phyloP scores from a whole-genome alignment of 1,139 yeast genomes.

The Candida glucosophila region DNA sequence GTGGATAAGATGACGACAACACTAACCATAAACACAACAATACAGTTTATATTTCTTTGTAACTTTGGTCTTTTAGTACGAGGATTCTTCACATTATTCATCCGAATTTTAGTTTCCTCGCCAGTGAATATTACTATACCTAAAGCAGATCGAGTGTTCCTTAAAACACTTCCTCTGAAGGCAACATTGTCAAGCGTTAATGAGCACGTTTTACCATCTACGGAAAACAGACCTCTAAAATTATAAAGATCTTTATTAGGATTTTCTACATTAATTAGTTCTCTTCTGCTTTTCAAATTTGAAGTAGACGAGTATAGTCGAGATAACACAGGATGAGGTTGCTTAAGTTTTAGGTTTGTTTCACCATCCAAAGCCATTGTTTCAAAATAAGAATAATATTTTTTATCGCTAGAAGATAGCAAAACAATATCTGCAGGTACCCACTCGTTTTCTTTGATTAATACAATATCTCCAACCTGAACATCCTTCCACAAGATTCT shows the following conservation, averaged over 20 bases:
- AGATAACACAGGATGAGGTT: conserved; percentile 57
- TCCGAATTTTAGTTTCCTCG: conserved; percentile 89
- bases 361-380: conserved; percentile 98
- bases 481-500: conserved; percentile 63
- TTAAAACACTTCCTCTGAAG: conserved; percentile 79
- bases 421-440: conserved; percentile 84
- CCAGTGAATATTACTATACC: conserved; percentile 91
- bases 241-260: conserved; percentile 88
- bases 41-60: conserved; percentile 72
- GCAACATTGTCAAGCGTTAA: conserved; percentile 73
- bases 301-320: conserved; percentile 40
- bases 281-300: conserved; percentile 42
- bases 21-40: conserved; percentile 80
- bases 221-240: conserved; percentile 58
- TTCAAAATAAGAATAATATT: conserved; percentile 76
- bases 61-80: conserved; percentile 89
- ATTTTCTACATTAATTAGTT: conserved; percentile 66
- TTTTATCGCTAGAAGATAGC: conserved; percentile 52
- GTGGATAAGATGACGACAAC: conserved; percentile 69
- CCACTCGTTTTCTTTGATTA: conserved; percentile 75
- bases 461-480: conserved; percentile 76
- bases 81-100: conserved; percentile 88
- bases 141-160: conserved; percentile 67
- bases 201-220: conserved; percentile 34
- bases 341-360: conserved; percentile 73